Base-by-base conservation (phyloP, 495 filamentous ascomycete genomes). In the Tuber magnatum region DNA sequence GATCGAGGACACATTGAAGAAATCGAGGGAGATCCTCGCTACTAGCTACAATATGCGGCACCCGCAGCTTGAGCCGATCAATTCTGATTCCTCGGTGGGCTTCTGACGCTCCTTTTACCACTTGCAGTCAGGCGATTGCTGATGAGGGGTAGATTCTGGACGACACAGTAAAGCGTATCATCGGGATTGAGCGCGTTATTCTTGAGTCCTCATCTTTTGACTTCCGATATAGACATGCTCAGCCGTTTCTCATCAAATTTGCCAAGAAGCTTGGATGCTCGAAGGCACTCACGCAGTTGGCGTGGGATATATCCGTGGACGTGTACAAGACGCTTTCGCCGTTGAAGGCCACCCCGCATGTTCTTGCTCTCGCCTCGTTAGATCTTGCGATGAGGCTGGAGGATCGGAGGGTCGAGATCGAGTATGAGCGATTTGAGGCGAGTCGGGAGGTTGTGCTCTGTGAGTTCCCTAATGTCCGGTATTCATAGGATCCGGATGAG, bases 1-100 rank as follows among this genome's bases (percentile, higher is more conserved):
- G 84, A 93, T 94, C 68, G 95, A 99, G 81, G 95, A 99, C 82
- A 98, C 95, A 2, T 86, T 98, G 69, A 98, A 99, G 85, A 98
- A 98, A 85, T 97, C 93, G 28, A 89, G 89, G 71, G 95, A 99
- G 73, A 95, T 99, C 74, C 86, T 97, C 8, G 95, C 92, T 76
- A 94, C 94, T 10, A 91, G 92, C 6, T 92, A 94, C 85, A 98
- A 97, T 78, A 83, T 97, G 32, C 93, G 92, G 81, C 84, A 88
- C 41, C 75, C 90, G 14, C 86, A 90, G 16, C 86, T 89, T 32
- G 94, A 97, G 75, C 89, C 90, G 74, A 87, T 94, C 68, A 91
- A 91, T 9, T 88, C 92, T 0, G 95, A 99, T 84, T 92, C 96
- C 82, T 88, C 89, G 75, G 94, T 96, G 72, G 69, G 46, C n/a